phyloP scores from a whole-genome alignment of 371 early-diverging fungal genomes.

The Mortierella sp. region DNA sequence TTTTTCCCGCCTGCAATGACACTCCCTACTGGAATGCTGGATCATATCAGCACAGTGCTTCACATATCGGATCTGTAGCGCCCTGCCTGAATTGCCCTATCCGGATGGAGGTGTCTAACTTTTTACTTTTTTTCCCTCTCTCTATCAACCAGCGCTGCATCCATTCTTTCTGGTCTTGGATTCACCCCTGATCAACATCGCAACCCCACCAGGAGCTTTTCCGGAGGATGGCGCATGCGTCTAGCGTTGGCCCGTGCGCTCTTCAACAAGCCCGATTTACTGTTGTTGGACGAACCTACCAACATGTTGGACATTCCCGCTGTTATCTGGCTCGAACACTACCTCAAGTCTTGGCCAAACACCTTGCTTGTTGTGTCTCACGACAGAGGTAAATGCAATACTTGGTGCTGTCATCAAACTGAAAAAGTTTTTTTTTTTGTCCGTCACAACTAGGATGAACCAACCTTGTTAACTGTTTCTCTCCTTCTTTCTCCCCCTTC shows the following conservation, averaged over 20 bases:
- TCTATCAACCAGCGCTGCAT: conserved; percentile 71
- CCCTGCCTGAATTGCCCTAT: too few relatives aligned
- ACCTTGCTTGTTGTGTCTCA: conserved; percentile 97
- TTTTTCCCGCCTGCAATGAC: neutral
- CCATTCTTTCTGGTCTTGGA: conserved; percentile 95
- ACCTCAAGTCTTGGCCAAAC: conserved; percentile 89
- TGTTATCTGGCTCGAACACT: conserved; percentile 97
- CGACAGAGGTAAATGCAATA: conserved; percentile 87
- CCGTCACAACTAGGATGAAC: neutral
- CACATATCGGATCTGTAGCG: too few relatives aligned
- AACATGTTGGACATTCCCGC: conserved; percentile 97
- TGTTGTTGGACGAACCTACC: conserved; percentile 99
- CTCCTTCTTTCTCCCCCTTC: neutral
- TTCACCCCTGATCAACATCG: conserved; percentile 84
- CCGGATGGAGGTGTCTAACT: too few relatives aligned
- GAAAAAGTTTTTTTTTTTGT: too few relatives aligned
- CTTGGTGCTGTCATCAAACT: too few relatives aligned
- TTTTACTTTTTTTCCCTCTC: neutral
- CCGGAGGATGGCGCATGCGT: conserved; percentile 97
- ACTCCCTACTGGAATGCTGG: too few relatives aligned
- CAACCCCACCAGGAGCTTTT: conserved; percentile 90
- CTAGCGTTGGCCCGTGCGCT: conserved; percentile 96
- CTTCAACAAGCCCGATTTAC: conserved; percentile 94
- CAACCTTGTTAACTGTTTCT: neutral
- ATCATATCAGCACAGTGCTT: too few relatives aligned